phyloP scores from a whole-genome alignment of 2,329 filamentous ascomycete genomes.

The Fusarium nelsonii region DNA sequence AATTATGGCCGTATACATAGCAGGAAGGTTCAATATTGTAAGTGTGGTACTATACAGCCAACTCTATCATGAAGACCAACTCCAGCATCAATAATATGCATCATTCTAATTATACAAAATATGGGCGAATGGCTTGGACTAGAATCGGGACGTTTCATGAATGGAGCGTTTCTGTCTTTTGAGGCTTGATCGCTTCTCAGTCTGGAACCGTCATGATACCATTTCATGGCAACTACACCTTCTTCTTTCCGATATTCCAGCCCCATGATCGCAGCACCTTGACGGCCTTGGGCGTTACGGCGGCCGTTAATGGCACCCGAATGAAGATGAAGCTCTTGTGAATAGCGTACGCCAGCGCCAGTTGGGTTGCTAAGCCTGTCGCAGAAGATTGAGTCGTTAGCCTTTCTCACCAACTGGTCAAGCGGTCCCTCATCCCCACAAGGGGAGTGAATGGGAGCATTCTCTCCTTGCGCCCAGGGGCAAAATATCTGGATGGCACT shows the following conservation, averaged over 20 bases:
- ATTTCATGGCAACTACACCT: conserved; percentile 21
- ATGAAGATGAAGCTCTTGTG: conserved; percentile 99
- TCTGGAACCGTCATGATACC: conserved; percentile 30
- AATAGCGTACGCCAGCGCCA: conserved; percentile 94
- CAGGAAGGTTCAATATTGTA: neutral
- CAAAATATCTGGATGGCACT: conserved; percentile 55
- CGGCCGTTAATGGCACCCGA: conserved; percentile 91
- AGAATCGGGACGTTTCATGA: conserved; percentile 19
- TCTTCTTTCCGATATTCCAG: conserved; percentile 89
- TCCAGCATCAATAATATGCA: conserved; percentile 9
- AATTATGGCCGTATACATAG: conserved; percentile 1
- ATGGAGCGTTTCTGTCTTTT: conserved; percentile 11
- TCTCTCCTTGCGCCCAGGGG: conserved; percentile 22
- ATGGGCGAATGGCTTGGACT: conserved; percentile 10
- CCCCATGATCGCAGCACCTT: conserved; percentile 89
- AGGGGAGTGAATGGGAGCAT: conserved; percentile 7
- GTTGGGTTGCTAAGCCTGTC: conserved; percentile 78
- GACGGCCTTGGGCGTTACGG: conserved; percentile 93
- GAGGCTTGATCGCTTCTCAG: conserved; percentile 19
- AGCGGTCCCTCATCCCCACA: conserved; percentile 15
- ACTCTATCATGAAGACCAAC: conserved; percentile 20
- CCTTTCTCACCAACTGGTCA: conserved; percentile 21
- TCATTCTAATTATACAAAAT: conserved; percentile 32
- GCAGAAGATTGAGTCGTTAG: conserved; percentile 41
- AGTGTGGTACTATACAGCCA: conserved; percentile 19